Evolutionary conservation across 805 yeast species (phyloP).

Genomic region (Candida khao-thaluensis): DNA sequence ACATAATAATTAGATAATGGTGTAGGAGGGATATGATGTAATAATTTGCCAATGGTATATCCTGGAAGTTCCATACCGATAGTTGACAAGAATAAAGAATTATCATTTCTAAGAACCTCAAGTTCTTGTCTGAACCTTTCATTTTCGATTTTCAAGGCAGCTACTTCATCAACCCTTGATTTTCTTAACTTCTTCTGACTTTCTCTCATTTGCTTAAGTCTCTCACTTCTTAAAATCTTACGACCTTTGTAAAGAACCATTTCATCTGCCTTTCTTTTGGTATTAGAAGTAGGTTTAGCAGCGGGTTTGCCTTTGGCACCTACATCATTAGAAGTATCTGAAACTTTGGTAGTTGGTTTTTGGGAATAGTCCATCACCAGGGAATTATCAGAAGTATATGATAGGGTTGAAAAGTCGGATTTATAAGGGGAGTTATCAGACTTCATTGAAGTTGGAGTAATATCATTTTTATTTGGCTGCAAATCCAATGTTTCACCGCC

Average conservation of each 20-base stretch:
- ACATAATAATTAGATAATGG: neutral
- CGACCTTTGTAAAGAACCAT: constrained; percentile 11
- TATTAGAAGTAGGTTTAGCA: too few relatives aligned
- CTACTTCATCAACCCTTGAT: constrained; percentile 4
- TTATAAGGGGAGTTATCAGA: too few relatives aligned
- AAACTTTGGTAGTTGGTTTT: too few relatives aligned
- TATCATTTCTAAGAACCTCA: constrained; percentile 1
- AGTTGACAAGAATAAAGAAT: constrained; percentile 1
- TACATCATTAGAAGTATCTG: too few relatives aligned
- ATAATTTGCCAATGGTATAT: constrained; percentile 6
- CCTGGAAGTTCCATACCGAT: constrained; percentile 5
- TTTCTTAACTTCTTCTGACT: constrained; percentile 9
- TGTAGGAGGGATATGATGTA: constrained; percentile 7
- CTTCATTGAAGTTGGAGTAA: too few relatives aligned
- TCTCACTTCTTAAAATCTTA: constrained; percentile 8
- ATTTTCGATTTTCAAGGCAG: constrained; percentile 2
- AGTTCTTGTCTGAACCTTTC: constrained; percentile 5
- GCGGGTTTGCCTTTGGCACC: too few relatives aligned
- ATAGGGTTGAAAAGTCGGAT: too few relatives aligned
- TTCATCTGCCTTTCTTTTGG: too few relatives aligned
- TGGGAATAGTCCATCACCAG: too few relatives aligned
- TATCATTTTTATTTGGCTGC: too few relatives aligned
- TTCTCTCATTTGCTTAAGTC: constrained; percentile 12
- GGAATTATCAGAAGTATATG: too few relatives aligned
- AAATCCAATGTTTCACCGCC: too few relatives aligned